Evolutionary conservation across 495 filamentous ascomycete species (phyloP).

Genomic region (Hypoxylon intermedium): DNA sequence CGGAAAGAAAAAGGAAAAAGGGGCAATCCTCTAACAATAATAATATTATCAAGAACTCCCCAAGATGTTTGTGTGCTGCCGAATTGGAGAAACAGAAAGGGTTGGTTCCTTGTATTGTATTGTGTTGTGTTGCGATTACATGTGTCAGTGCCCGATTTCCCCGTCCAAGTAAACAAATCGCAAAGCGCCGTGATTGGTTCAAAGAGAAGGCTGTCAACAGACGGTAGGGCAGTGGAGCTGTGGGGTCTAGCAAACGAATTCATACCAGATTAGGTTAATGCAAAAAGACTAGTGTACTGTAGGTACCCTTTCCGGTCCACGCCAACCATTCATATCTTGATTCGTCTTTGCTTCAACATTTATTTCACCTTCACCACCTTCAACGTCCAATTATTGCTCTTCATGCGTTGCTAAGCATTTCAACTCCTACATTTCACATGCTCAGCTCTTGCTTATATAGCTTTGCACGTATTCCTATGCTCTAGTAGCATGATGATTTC

Average conservation of each 20-base stretch:
- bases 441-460: conserved; percentile 4
- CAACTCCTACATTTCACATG: neutral
- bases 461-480: neutral
- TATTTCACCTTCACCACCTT: too few species aligned
- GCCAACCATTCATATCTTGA: too few species aligned
- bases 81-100: conserved; percentile 18
- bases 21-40: conserved; percentile 16
- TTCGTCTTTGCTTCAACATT: too few species aligned
- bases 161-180: conserved; percentile 36
- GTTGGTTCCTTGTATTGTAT: neutral
- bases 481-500: conserved; percentile 6
- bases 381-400: neutral
- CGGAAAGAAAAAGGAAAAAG: neutral
- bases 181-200: conserved; percentile 21
- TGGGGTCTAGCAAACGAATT: neutral
- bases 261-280: neutral
- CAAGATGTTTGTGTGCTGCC: conserved; percentile 7
- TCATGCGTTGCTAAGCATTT: neutral
- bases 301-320: too few species aligned
- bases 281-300: too few species aligned
- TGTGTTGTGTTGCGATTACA: neutral
- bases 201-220: conserved; percentile 20
- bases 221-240: conserved; percentile 2
- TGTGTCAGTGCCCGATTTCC: conserved; percentile 23
- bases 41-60: conserved; percentile 6